Evolutionary conservation across 2,329 filamentous ascomycete species (phyloP).

Genomic region (Exophiala xenobiotica): DNA sequence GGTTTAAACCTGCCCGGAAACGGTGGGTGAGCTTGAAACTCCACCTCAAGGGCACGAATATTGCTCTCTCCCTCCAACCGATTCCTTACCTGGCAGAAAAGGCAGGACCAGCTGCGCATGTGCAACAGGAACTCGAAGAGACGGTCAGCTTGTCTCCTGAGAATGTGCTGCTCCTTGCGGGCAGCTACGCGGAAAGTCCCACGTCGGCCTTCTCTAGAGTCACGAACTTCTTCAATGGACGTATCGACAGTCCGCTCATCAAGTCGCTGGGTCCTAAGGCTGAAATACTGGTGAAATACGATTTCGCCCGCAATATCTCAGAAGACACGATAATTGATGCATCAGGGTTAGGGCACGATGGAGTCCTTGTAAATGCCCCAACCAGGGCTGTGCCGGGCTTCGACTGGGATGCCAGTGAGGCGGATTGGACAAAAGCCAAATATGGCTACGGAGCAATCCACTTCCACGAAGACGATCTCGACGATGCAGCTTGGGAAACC

Average conservation of each 20-base stretch:
- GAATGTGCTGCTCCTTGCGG: constrained; percentile 1
- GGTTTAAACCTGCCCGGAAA: background rate
- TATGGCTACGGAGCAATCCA: constrained; percentile 42
- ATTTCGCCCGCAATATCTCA: constrained; percentile 19
- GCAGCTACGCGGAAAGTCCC: constrained; percentile 2
- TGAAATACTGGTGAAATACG: constrained; percentile 15
- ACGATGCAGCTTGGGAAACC: constrained; percentile 39
- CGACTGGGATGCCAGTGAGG: constrained; percentile 36
- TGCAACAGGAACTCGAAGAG: background rate
- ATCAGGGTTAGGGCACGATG: constrained; percentile 32
- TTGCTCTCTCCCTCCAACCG: background rate
- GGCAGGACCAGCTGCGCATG: background rate
- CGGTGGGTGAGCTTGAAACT: constrained; percentile 5
- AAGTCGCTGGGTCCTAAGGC: background rate
- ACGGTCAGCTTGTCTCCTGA: background rate
- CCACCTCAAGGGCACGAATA: background rate
- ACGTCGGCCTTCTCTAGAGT: background rate
- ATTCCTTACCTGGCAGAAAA: constrained; percentile 9
- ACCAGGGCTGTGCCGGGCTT: constrained; percentile 37
- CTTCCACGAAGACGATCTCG: constrained; percentile 42
- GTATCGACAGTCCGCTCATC: constrained; percentile 1
- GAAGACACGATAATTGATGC: constrained; percentile 33
- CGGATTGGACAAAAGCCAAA: constrained; percentile 37
- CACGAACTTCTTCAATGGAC: constrained; percentile 9
- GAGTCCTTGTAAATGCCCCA: constrained; percentile 37